A percentile compares a stretch with the other conserved stretches of the same genome.
Conservation (phyloP, 1,139 yeast genomes). For the Hyphopichia buzzinii region DNA sequence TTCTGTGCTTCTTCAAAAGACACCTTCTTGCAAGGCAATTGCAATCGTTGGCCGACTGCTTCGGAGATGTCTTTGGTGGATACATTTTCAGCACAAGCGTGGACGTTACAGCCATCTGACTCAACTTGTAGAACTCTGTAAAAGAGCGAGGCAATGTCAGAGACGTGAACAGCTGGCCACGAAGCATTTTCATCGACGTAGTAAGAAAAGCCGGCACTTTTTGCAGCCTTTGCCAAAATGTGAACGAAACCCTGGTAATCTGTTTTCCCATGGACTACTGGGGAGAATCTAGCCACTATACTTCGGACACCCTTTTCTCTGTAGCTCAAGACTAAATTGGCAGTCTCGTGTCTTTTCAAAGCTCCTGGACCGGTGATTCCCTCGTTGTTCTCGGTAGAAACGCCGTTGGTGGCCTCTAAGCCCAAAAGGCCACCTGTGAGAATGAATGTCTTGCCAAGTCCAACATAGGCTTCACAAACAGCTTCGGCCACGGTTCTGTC, state of each 20-base stretch:
- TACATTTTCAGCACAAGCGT: slow-evolving; percentile 20
- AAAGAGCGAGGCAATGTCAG: slow-evolving; percentile 26
- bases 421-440: not conserved
- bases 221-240: not conserved
- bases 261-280: not conserved
- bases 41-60: slow-evolving; percentile 16
- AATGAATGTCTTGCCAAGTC: slow-evolving; percentile 18
- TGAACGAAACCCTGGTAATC: not conserved
- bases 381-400: not conserved
- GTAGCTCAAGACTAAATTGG: not conserved
- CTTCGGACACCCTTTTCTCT: not conserved
- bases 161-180: slow-evolving; percentile 28
- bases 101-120: slow-evolving; percentile 18
- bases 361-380: not conserved
- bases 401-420: not conserved
- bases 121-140: slow-evolving; percentile 17
- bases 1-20: slow-evolving; percentile 8
- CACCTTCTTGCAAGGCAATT: slow-evolving; percentile 11
- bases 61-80: slow-evolving; percentile 18
- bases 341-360: not conserved
- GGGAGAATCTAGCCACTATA: not conserved
- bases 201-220: not conserved
- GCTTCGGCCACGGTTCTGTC: slow-evolving; percentile 19
- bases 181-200: not conserved
- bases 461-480: slow-evolving; percentile 19